Evolutionary conservation across 2,329 filamentous ascomycete genomes (phyloP).

Genomic region (Diaporthe caulivora): DNA sequence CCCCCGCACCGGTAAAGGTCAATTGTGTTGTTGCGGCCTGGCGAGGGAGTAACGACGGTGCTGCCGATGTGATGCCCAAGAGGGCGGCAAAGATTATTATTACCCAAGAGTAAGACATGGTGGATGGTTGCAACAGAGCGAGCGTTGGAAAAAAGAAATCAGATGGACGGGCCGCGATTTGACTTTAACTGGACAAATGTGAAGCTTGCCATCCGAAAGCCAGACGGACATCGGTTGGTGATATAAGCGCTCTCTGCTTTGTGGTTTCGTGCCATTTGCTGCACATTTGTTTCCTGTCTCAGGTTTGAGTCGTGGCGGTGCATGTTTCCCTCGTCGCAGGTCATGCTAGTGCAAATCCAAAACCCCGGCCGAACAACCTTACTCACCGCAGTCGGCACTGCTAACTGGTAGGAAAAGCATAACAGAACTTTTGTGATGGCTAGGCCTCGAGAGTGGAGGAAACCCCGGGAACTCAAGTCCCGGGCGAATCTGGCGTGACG

Average conservation of each 20-base stretch:
- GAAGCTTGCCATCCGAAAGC: constrained; percentile 14
- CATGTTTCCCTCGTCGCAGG: constrained; percentile 29
- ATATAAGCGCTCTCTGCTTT: constrained; percentile 6
- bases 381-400: background rate
- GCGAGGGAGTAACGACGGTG: constrained; percentile 22
- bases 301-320: constrained; percentile 29
- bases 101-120: constrained; percentile 7
- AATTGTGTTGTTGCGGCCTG: constrained; percentile 32
- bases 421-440: constrained; percentile 10
- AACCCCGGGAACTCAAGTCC: constrained; percentile 15
- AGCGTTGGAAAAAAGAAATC: constrained; percentile 8
- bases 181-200: background rate
- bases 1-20: constrained; percentile 34
- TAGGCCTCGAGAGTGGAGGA: background rate
- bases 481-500: constrained; percentile 21
- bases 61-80: background rate
- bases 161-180: constrained; percentile 16
- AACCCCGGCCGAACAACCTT: constrained; percentile 18
- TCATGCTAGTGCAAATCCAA: constrained; percentile 30
- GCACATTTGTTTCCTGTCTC: constrained; percentile 21
- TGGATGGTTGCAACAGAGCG: background rate
- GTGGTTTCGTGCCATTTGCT: background rate
- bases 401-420: background rate
- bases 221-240: constrained; percentile 14
- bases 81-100: constrained; percentile 14